Evolutionary conservation across 2,329 filamentous ascomycete genomes (phyloP).

Genomic region (Claviceps digitariae): DNA sequence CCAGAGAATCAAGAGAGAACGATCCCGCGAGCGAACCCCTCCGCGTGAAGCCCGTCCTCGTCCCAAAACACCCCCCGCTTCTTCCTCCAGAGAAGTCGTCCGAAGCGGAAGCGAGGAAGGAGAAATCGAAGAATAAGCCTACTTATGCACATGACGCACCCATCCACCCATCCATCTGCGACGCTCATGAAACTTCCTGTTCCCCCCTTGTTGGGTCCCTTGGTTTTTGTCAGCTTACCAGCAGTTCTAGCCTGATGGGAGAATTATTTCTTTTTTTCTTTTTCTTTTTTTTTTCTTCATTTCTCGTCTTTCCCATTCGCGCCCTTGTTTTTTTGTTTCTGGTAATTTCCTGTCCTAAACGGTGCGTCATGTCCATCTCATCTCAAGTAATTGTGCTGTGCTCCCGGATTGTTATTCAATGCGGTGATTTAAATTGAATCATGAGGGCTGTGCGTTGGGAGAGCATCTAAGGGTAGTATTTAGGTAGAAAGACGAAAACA

Average conservation of each 20-base stretch:
- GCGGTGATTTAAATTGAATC: too few relatives aligned
- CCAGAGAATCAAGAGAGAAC: slow-evolving; percentile 45
- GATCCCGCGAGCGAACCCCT: slow-evolving; percentile 46
- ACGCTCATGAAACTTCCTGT: neutral
- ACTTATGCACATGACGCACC: neutral
- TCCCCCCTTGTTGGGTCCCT: neutral
- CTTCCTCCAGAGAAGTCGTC: slow-evolving; percentile 32
- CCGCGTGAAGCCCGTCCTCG: slow-evolving; percentile 41
- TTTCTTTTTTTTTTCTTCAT: neutral
- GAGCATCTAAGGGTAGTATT: too few relatives aligned
- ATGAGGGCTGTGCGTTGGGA: too few relatives aligned
- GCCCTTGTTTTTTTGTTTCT: neutral
- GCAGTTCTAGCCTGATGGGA: slow-evolving; percentile 2
- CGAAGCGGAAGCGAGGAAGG: slow-evolving; percentile 82
- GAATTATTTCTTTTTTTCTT: neutral
- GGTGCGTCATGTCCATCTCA: too few relatives aligned
- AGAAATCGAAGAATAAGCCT: slow-evolving; percentile 66
- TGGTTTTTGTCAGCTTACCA: neutral
- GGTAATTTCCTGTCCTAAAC: too few relatives aligned
- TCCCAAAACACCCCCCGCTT: slow-evolving; percentile 39
- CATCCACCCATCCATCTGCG: neutral
- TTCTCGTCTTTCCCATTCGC: neutral
- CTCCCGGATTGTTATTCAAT: too few relatives aligned
- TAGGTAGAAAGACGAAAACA: too few relatives aligned
- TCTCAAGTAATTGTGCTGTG: too few relatives aligned